Evolutionary conservation across 495 filamentous ascomycete species (phyloP).

Genomic region (Penicillium cinerascens): DNA sequence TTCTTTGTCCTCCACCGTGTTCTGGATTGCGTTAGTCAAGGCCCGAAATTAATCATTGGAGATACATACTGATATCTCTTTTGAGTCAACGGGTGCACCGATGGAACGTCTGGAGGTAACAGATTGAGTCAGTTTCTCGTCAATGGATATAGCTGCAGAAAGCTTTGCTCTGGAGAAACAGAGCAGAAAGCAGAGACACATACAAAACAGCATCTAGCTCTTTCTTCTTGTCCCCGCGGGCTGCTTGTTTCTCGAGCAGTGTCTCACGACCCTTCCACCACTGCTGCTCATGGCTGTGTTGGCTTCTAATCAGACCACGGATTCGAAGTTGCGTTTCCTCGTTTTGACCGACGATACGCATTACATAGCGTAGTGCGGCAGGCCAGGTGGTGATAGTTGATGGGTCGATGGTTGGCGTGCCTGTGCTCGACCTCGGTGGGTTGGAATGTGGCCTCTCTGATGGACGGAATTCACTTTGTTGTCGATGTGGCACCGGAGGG

Average conservation of each 20-base stretch:
- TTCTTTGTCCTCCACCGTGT: slow-evolving; percentile 43
- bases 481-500: background rate
- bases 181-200: slow-evolving; percentile 19
- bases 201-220: slow-evolving; percentile 52
- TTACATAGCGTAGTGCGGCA: slow-evolving; percentile 58
- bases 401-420: slow-evolving; percentile 35
- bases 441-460: slow-evolving; percentile 4
- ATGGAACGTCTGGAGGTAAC: slow-evolving; percentile 32
- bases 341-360: slow-evolving; percentile 52
- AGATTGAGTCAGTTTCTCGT: background rate
- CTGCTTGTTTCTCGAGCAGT: slow-evolving; percentile 47
- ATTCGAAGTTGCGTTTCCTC: slow-evolving; percentile 40
- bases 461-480: slow-evolving; percentile 8
- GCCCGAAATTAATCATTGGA: background rate
- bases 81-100: slow-evolving; percentile 35
- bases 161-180: background rate
- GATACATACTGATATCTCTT: slow-evolving; percentile 31
- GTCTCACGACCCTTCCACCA: slow-evolving; percentile 59
- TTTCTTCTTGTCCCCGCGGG: slow-evolving; percentile 47
- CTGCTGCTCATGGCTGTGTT: slow-evolving; percentile 60
- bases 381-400: slow-evolving; percentile 64
- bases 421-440: slow-evolving; percentile 4
- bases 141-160: background rate
- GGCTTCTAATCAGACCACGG: slow-evolving; percentile 56
- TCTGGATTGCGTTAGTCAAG: slow-evolving; percentile 21